Base-by-base conservation (phyloP, 169 alveolate species). In the Fabrea salina region DNA sequence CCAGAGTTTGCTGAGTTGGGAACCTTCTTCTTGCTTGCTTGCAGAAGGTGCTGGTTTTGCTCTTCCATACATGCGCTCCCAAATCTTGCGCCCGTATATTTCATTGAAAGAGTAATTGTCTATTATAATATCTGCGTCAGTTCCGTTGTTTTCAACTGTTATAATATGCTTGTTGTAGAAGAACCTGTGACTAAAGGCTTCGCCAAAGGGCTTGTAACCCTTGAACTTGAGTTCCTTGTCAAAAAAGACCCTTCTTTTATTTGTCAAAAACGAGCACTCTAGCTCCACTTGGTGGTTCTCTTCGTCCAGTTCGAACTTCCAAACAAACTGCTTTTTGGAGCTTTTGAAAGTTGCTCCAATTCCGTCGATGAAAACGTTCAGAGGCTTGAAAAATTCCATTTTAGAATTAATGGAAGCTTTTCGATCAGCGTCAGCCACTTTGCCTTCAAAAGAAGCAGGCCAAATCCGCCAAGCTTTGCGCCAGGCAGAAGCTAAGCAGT, bases 401-500 rank as follows among this genome's bases (percentile, higher is more conserved):
- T 54, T 8, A 8, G n/a, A n/a, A n/a, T n/a, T n/a, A n/a, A 61
- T 61, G 74, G 74, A 61, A 27, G 32, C 74, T 16, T 61, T 61
- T 35, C 22, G 27, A 61, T n/a, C 53, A n/a, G 74, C 39, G 53
- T 47, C 41, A 16, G 32, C 32, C n/a, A 35, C 74, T 27, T 35
- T 61, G 4, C 51, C 74, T 33, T 30, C 41, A 27, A 61, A 61
- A 61, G 74, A 61, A 61, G 16, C 51, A 16, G 50, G 53, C n/a
- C 74, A 30, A 16, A 35, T 61, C 49, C 16, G 32, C 22, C 74
- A 61, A 61, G 74, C 50, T 16, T 13, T 61, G 11, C 16, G 25
- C 4, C 50, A 35, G 13, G 39, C 39, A 13, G 89, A 84, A 30
- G 47, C 71, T 13, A 89, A 86, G 74, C 44, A 75, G 41, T 89